Percentiles rank a stretch among this genome's conserved stretches.
Conservation (phyloP, 2,329 filamentous ascomycete species). For the Cercospora brassicicola region DNA sequence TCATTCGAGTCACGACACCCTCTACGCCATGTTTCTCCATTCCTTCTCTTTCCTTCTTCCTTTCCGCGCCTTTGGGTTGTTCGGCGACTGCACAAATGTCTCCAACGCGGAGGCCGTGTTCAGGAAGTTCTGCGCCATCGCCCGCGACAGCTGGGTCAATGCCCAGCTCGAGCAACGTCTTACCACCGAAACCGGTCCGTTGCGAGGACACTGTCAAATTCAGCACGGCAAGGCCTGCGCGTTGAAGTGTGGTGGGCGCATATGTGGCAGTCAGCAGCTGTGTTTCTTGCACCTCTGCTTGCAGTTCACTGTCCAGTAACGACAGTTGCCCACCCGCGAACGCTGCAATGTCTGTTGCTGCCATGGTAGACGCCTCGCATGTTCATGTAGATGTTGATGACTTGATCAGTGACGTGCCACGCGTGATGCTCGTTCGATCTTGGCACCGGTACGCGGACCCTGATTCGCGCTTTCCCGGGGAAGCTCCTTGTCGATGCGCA, state of each 20-base stretch:
- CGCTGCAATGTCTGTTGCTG: conserved; percentile 55
- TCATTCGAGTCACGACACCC: conserved; percentile 69
- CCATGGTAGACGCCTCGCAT: conserved; percentile 11
- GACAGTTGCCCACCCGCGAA: conserved; percentile 71
- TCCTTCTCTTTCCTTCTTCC: conserved; percentile 70
- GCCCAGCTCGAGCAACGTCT: conserved; percentile 78
- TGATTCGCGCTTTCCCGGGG: neutral
- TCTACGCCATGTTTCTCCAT: conserved; percentile 66
- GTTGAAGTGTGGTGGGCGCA: conserved; percentile 68
- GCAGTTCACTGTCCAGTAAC: conserved; percentile 69
- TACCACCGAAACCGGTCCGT: conserved; percentile 88
- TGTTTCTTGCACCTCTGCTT: conserved; percentile 70
- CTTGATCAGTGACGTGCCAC: neutral
- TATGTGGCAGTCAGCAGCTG: conserved; percentile 65
- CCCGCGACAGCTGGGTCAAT: conserved; percentile 68
- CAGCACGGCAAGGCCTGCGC: conserved; percentile 74
- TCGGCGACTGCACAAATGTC: conserved; percentile 77
- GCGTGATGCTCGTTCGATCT: neutral
- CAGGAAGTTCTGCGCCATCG: conserved; percentile 55
- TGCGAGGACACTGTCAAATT: conserved; percentile 73
- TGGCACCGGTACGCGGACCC: neutral
- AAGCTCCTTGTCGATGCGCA: neutral
- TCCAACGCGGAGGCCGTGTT: conserved; percentile 73
- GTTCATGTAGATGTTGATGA: neutral
- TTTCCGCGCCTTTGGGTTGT: conserved; percentile 68